Base-by-base conservation (phyloP, 2,329 filamentous ascomycete species). In the Arthroderma sp. region DNA sequence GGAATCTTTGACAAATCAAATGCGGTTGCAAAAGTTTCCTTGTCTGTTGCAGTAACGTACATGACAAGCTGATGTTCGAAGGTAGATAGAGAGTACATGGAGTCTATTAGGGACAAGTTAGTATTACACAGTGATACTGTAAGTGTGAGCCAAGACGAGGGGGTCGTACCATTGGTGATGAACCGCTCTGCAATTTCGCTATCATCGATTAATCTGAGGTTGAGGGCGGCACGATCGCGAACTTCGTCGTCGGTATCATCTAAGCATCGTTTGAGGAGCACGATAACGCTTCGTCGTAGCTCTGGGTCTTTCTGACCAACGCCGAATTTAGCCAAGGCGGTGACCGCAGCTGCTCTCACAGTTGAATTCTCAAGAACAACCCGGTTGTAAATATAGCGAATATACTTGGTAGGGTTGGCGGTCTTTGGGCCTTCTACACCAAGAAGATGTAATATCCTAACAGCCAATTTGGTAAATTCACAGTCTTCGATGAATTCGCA, bases 401-500 rank as follows among this genome's bases (percentile, higher is more conserved):
- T 95, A 72, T 96, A 98, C 79, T 98, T 97, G 58, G 93, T 97
- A 0, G 93, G 93, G 66, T 96, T 88, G 15, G 88, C 85, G 2
- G 91, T 96, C 76, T 93, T 95, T 62, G 93, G 93, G 0, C 93
- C 93, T 75, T 98, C 93, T 28, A 91, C 80, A 66, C 93, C 93
- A 44, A 98, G 85, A 19, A 98, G 81, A 73, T 98, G 91, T 57
- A 98, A 77, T 65, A 98, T 94, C 60, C 93, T 86, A 52, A 98
- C 91, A 31, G 93, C 91, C 61, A 98, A 80, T 76, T 98, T 98
- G 28, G 93, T 96, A 73, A 97, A 98, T 71, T 98, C 93, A 76
- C 93, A 98, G 71, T 98, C 93, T 74, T 98, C 93, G 63, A 98
- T 98, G 70, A 98, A 98, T 71, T 98, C 93, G 76, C 93, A 97